Conservation (phyloP, 176 grass and related monocot species). For the Cocos nucifera region DNA sequence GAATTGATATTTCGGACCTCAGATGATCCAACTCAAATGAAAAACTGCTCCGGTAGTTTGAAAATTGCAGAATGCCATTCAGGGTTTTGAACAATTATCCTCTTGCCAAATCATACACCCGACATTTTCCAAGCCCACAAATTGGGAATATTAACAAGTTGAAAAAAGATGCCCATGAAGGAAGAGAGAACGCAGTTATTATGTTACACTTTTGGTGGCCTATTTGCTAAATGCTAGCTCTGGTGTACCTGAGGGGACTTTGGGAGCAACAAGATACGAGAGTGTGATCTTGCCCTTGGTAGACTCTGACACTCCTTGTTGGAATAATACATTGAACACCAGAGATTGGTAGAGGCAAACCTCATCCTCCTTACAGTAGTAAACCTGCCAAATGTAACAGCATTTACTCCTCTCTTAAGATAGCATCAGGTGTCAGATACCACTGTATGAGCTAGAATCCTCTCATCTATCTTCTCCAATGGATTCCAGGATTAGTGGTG, state of each 20-base stretch:
- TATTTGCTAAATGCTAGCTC: slow-evolving; percentile 41
- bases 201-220: slow-evolving; percentile 7
- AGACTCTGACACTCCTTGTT: slow-evolving; percentile 28
- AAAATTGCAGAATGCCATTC: no score
- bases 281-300: slow-evolving; percentile 38
- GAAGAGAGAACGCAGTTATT: slow-evolving; percentile 4
- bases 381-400: slow-evolving; percentile 48
- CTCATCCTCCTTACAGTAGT: slow-evolving; percentile 96
- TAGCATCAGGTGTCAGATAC: neutral
- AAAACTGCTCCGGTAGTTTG: no score
- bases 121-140: no score
- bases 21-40: no score
- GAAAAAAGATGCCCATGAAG: neutral
- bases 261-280: slow-evolving; percentile 54
- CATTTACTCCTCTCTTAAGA: neutral
- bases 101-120: no score
- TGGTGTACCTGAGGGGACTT: slow-evolving; percentile 37
- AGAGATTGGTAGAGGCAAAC: slow-evolving; percentile 91
- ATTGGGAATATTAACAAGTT: no score
- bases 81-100: no score
- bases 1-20: no score
- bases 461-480: neutral
- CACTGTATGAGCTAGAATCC: neutral
- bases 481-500: neutral
- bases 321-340: slow-evolving; percentile 79